Evolutionary conservation across 1,139 yeast species (phyloP).

Genomic region (Diutina catenulata): DNA sequence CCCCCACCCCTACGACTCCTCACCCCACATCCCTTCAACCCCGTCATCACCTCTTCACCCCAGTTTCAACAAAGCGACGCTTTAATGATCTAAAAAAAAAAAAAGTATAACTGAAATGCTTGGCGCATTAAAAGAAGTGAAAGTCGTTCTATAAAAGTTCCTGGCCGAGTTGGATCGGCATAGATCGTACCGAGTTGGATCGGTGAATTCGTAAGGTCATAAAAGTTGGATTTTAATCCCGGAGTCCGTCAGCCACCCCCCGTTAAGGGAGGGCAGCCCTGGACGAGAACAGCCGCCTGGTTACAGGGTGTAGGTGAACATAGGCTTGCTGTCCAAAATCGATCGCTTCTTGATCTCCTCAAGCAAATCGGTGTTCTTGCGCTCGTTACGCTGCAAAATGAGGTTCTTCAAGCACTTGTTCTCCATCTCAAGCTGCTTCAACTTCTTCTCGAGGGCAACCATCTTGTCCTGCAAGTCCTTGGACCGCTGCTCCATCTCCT

Average conservation of each 20-base stretch:
- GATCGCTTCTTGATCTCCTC: constrained; percentile 32
- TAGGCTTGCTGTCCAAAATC: constrained; percentile 5
- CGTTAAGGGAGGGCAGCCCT: background rate
- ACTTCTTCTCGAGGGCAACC: constrained; percentile 26
- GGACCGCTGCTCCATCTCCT: constrained; percentile 42
- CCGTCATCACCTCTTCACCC: too few species aligned
- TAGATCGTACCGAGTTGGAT: constrained; percentile 1
- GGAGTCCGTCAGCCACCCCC: background rate
- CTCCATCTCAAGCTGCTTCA: constrained; percentile 59
- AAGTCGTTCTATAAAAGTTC: background rate
- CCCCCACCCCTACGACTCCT: too few species aligned
- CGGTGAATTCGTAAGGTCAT: too few species aligned
- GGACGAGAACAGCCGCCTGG: too few species aligned
- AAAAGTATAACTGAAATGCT: background rate
- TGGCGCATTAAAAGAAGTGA: background rate
- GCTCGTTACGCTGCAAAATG: constrained; percentile 35
- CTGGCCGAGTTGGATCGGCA: constrained; percentile 4
- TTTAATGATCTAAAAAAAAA: background rate
- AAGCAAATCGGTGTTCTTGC: constrained; percentile 27
- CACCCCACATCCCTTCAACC: too few species aligned
- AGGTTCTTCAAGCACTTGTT: constrained; percentile 52
- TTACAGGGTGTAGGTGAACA: constrained; percentile 3
- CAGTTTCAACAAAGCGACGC: too few species aligned
- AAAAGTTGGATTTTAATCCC: constrained; percentile 6
- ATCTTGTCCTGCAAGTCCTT: constrained; percentile 32